Conservation (phyloP, 2,329 filamentous ascomycete genomes). For the Amauroascus niger region DNA sequence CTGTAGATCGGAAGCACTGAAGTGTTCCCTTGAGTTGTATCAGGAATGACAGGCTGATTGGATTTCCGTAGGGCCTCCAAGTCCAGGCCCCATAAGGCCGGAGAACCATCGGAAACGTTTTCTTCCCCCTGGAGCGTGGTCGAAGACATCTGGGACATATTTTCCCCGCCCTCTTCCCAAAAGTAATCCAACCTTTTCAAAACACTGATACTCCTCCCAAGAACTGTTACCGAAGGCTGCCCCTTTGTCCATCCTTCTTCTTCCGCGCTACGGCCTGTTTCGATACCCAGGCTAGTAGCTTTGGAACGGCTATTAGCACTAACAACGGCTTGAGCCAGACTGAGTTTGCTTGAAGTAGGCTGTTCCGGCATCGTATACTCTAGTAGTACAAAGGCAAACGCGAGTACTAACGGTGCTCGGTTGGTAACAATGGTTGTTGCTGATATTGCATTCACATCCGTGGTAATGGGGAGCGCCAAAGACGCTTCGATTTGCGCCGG, state of each 20-base stretch:
- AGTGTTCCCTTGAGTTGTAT: constrained; percentile 19
- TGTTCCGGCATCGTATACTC: constrained; percentile 79
- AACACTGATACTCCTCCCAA: constrained; percentile 64
- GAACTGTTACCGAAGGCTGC: constrained; percentile 61
- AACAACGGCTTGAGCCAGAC: constrained; percentile 72
- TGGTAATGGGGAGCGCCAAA: constrained; percentile 27
- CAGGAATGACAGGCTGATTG: constrained; percentile 25
- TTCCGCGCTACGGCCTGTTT: constrained; percentile 54
- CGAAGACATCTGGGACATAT: not conserved
- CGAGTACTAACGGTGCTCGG: constrained; percentile 69
- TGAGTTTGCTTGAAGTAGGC: constrained; percentile 71
- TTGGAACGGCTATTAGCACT: constrained; percentile 71
- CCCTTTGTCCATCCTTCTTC: constrained; percentile 65
- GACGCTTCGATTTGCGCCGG: constrained; percentile 29
- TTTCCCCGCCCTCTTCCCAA: constrained; percentile 30
- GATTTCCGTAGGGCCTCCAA: constrained; percentile 46
- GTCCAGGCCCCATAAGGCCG: constrained; percentile 51
- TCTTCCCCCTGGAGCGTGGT: not conserved
- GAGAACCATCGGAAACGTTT: constrained; percentile 24
- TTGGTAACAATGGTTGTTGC: constrained; percentile 59
- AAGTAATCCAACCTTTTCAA: constrained; percentile 69
- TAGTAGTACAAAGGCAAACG: constrained; percentile 64
- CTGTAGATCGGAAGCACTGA: constrained; percentile 61
- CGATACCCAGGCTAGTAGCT: constrained; percentile 63
- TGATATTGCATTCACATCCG: constrained; percentile 48